These are phyloP conservation scores for Mycena galopus DNA, from an alignment of 768 basidiomycete genomes.

Conservation along the genomic window DNA sequence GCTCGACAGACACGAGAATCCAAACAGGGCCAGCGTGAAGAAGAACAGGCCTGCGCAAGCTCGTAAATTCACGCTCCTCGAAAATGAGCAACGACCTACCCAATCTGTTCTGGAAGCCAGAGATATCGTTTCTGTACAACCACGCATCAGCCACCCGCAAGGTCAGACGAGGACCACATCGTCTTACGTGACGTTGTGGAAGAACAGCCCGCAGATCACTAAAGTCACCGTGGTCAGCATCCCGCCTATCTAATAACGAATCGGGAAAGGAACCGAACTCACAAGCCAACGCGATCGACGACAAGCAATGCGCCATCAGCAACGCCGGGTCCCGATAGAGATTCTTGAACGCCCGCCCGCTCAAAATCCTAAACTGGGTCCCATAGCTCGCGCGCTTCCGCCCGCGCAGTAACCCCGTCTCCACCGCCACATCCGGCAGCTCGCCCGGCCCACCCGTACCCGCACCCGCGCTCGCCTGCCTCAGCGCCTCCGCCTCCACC, in stretches of 20 bases:
- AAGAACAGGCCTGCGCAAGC: conserved; percentile 84
- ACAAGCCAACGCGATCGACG: conserved; percentile 88
- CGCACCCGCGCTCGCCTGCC: conserved; percentile 48
- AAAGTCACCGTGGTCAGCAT: conserved; percentile 17
- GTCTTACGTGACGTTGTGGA: conserved; percentile 85
- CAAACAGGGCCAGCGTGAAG: conserved; percentile 96
- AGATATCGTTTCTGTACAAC: conserved; percentile 82
- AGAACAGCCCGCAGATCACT: conserved; percentile 96
- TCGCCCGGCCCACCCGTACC: too few species aligned
- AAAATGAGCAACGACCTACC: conserved; percentile 58
- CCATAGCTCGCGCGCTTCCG: conserved; percentile 86
- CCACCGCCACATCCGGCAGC: conserved; percentile 76
- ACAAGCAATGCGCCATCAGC: conserved; percentile 90
- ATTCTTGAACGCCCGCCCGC: conserved; percentile 98
- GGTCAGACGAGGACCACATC: background rate
- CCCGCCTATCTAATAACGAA: conserved; percentile 47
- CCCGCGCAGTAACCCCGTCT: conserved; percentile 77
- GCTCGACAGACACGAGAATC: conserved; percentile 96
- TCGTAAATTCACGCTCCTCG: background rate
- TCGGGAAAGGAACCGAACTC: conserved; percentile 49
- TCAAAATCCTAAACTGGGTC: conserved; percentile 94
- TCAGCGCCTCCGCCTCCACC: conserved; percentile 68
- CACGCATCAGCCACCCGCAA: conserved; percentile 9
- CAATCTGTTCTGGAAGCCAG: conserved; percentile 96
- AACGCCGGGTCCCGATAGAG: conserved; percentile 95